Percentiles rank a stretch among this genome's conserved stretches.
Evolutionary conservation across 805 yeast genomes (phyloP).

Genomic region (Metschnikowia peoriensis): DNA sequence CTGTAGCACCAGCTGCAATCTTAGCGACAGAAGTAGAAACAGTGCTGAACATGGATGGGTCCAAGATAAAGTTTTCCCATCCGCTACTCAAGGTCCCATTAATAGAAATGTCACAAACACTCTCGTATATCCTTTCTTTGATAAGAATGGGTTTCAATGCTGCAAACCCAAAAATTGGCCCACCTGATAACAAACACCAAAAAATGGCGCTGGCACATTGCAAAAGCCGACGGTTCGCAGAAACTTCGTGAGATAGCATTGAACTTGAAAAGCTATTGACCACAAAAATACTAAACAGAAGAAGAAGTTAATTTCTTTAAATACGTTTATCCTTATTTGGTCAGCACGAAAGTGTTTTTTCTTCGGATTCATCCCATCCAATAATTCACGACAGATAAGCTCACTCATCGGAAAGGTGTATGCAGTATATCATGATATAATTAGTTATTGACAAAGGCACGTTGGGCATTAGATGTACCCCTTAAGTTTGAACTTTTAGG

Average conservation of each 20-base stretch:
- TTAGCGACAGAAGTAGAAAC: slow-evolving; percentile 7
- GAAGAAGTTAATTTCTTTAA: no score
- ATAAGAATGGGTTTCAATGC: slow-evolving; percentile 55
- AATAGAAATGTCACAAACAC: slow-evolving; percentile 31
- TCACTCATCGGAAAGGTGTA: background rate
- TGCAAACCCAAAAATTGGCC: slow-evolving; percentile 60
- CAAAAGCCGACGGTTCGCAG: slow-evolving; percentile 16
- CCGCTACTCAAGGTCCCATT: slow-evolving; percentile 9
- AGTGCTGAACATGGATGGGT: slow-evolving; percentile 12
- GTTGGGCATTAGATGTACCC: background rate
- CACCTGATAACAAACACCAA: slow-evolving; percentile 57
- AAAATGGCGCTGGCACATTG: slow-evolving; percentile 51
- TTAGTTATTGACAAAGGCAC: background rate
- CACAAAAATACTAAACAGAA: no score
- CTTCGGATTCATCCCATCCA: no score
- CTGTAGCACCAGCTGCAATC: slow-evolving; percentile 4
- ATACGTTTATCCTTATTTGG: no score
- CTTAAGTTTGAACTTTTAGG: no score
- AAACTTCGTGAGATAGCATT: slow-evolving; percentile 15
- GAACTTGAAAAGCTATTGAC: background rate
- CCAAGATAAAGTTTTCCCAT: slow-evolving; percentile 15
- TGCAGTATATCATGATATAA: background rate
- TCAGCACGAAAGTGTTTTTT: no score
- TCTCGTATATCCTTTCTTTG: slow-evolving; percentile 47
- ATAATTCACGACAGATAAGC: background rate